Conservation (phyloP, 164 flowering plant species). For the Pachysandra terminalis region DNA sequence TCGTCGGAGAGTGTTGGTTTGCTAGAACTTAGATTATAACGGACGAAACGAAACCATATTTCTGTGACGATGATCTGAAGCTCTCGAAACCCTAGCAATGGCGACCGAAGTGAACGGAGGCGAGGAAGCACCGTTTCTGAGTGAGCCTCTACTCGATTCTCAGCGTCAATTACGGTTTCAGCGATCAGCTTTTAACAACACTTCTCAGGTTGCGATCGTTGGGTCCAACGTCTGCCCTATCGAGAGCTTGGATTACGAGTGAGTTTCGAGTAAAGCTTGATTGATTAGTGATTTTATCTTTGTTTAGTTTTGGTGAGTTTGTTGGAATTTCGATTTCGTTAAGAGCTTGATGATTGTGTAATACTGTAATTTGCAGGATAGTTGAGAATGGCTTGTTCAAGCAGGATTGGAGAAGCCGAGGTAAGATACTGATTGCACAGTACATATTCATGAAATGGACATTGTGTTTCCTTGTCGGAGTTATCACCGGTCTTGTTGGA, state of each 20-base stretch:
- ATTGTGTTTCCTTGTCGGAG: constrained; percentile 46
- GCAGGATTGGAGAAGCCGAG: constrained; percentile 77
- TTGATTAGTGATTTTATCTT: not conserved
- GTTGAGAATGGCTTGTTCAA: constrained; percentile 77
- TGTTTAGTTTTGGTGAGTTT: not conserved
- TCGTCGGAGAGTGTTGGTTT: no score
- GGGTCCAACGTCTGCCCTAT: constrained; percentile 75
- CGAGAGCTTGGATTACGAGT: constrained; percentile 93
- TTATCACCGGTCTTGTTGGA: constrained; percentile 50
- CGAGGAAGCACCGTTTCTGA: not conserved
- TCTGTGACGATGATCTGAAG: not conserved
- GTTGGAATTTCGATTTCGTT: no score
- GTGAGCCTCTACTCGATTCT: no score
- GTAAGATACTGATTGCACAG: constrained; percentile 47
- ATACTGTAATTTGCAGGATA: constrained; percentile 40
- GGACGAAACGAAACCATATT: not conserved
- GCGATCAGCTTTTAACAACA: constrained; percentile 36
- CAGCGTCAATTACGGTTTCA: no score
- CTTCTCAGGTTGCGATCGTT: constrained; percentile 82
- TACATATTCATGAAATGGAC: constrained; percentile 32
- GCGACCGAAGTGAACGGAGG: not conserved
- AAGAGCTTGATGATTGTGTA: not conserved
- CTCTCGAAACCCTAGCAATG: not conserved
- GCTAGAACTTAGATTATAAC: no score
- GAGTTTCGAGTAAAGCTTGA: constrained; percentile 4